These are phyloP conservation scores for Boletus sp. DNA, from an alignment of 768 basidiomycete species.

Conservation along the genomic window DNA sequence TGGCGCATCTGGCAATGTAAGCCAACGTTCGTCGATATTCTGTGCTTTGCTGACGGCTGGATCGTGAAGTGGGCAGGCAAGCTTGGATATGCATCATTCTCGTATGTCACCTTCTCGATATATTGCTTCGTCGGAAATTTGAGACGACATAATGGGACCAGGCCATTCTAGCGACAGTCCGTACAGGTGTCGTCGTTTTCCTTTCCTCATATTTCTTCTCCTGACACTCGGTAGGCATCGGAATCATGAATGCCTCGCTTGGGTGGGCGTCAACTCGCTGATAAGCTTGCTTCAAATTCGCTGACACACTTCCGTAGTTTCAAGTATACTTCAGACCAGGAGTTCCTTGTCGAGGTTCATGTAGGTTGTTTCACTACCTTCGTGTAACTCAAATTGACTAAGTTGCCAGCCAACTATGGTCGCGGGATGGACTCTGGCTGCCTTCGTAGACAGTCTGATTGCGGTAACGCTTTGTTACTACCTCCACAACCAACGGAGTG, in stretches of 20 bases:
- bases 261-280: neutral
- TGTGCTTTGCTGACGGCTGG: neutral
- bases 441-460: constrained; percentile 4
- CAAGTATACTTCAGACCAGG: neutral
- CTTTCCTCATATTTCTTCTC: no score
- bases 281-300: neutral
- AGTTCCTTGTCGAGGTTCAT: no score
- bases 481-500: constrained; percentile 9
- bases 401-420: no score
- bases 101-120: neutral
- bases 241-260: constrained; percentile 2
- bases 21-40: neutral
- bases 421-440: neutral
- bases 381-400: no score
- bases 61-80: constrained; percentile 11
- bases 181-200: no score
- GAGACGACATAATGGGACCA: no score
- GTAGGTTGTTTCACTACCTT: no score
- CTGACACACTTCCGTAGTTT: neutral
- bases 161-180: no score
- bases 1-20: constrained; percentile 22
- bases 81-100: constrained; percentile 8
- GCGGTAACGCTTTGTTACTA: constrained; percentile 11
- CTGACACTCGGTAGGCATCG: constrained; percentile 7
- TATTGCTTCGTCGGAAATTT: no score